Conservation (phyloP, 371 early-diverging fungal genomes). For the Zychaea mexicana region DNA sequence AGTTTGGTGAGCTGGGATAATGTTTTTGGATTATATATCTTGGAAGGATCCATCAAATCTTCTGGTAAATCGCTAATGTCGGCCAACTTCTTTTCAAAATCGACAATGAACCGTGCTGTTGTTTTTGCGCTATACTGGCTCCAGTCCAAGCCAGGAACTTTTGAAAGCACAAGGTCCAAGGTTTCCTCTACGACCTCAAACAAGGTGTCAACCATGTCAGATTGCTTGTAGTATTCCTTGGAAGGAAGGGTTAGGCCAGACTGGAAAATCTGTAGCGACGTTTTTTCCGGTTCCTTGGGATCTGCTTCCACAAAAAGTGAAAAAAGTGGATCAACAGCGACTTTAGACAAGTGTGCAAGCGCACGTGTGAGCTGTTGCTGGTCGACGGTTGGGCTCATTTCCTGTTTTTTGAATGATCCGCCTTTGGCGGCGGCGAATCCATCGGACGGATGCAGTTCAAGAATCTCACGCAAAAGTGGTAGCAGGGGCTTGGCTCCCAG, state of each 20-base stretch:
- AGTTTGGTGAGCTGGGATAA: conserved; percentile 34
- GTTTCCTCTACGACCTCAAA: conserved; percentile 33
- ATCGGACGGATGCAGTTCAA: conserved; percentile 16
- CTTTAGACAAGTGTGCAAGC: conserved; percentile 10
- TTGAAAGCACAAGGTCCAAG: conserved; percentile 16
- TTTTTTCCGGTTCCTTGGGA: conserved; percentile 45
- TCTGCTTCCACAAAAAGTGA: conserved; percentile 39
- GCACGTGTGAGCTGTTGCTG: conserved; percentile 13
- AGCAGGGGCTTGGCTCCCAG: conserved; percentile 49
- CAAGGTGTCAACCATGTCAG: conserved; percentile 26
- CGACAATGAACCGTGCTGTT: conserved; percentile 40
- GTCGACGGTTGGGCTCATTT: background rate
- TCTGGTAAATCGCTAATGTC: conserved; percentile 29
- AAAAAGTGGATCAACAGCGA: conserved; percentile 26
- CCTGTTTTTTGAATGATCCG: background rate
- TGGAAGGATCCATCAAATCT: conserved; percentile 51
- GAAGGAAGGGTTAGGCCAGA: conserved; percentile 58
- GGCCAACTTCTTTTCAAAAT: conserved; percentile 55
- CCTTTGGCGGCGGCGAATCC: background rate
- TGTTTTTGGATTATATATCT: conserved; percentile 52
- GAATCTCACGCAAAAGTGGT: conserved; percentile 40
- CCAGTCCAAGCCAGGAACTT: conserved; percentile 5
- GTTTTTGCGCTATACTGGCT: conserved; percentile 13
- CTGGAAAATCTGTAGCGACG: conserved; percentile 47
- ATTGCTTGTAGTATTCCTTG: conserved; percentile 58